These are phyloP conservation scores for Corchorus capsularis DNA, from an alignment of 345 rosid species.

Conservation along the genomic window DNA sequence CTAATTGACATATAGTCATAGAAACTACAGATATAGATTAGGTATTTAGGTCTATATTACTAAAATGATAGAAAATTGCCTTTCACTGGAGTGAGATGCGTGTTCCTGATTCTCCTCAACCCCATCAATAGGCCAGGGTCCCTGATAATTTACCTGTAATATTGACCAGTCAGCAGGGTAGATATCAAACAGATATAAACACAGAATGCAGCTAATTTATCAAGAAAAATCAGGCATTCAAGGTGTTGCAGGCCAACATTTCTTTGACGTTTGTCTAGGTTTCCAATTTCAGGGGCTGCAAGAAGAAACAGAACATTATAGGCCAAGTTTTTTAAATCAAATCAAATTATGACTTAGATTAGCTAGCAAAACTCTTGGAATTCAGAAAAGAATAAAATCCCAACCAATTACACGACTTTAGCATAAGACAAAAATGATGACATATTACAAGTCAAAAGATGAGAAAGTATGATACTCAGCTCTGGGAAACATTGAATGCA, in stretches of 20 bases:
- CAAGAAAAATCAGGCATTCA: not conserved
- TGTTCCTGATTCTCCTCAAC: not conserved
- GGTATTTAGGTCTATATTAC: not conserved
- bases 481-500: not conserved
- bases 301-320: not conserved
- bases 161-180: not conserved
- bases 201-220: not conserved
- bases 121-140: not conserved
- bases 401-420: not conserved
- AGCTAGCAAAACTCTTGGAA: not conserved
- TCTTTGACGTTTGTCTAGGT: not conserved
- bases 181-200: not conserved
- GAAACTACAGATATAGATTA: not conserved
- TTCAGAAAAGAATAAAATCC: not conserved
- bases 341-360: not conserved
- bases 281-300: not conserved
- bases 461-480: not conserved
- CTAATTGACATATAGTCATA: not conserved
- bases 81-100: not conserved
- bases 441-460: not conserved
- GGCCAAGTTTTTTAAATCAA: not conserved
- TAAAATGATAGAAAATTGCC: not conserved
- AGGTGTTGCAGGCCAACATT: not conserved
- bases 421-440: not conserved
- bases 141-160: not conserved